phyloP scores from a whole-genome alignment of 1,284 basidiomycete species.

The Thelephora terrestris region DNA sequence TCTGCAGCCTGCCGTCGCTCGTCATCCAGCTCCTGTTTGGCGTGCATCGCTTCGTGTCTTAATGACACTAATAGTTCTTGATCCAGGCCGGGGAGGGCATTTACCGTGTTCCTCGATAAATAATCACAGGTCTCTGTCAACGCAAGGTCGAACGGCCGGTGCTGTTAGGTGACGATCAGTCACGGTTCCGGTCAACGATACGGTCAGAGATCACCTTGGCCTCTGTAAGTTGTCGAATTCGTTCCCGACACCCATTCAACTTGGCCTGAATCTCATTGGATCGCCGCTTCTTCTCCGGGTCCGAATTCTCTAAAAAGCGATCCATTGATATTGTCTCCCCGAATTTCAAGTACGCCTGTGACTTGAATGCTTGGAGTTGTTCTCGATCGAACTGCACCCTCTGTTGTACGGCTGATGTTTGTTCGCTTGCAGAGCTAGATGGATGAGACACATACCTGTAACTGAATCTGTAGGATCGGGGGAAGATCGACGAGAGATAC shows the following conservation, averaged over 20 bases:
- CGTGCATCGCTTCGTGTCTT: slow-evolving; percentile 37
- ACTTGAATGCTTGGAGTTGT: slow-evolving; percentile 85
- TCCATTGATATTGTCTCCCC: slow-evolving; percentile 84
- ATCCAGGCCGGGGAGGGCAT: slow-evolving; percentile 39
- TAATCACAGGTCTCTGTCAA: slow-evolving; percentile 47
- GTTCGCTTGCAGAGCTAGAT: neutral
- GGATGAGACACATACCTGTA: slow-evolving; percentile 51
- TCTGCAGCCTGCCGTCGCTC: slow-evolving; percentile 43
- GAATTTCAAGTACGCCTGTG: slow-evolving; percentile 91
- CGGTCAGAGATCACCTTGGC: slow-evolving; percentile 44
- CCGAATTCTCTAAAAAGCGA: slow-evolving; percentile 76
- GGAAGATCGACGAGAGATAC: slow-evolving; percentile 83
- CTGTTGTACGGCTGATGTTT: slow-evolving; percentile 29
- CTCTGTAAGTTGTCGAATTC: slow-evolving; percentile 57
- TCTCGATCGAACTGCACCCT: slow-evolving; percentile 95
- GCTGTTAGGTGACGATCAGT: slow-evolving; percentile 25
- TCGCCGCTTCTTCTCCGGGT: slow-evolving; percentile 58
- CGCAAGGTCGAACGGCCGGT: slow-evolving; percentile 43
- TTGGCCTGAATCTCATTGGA: slow-evolving; percentile 63
- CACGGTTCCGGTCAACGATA: neutral
- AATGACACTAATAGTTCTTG: slow-evolving; percentile 42
- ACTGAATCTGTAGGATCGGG: slow-evolving; percentile 88
- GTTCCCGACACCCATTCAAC: slow-evolving; percentile 52
- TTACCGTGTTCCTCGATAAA: slow-evolving; percentile 34
- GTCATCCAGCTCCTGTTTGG: slow-evolving; percentile 52